Evolutionary conservation across 805 yeast genomes (phyloP).

Genomic region (Diddensiella transvaalensis): DNA sequence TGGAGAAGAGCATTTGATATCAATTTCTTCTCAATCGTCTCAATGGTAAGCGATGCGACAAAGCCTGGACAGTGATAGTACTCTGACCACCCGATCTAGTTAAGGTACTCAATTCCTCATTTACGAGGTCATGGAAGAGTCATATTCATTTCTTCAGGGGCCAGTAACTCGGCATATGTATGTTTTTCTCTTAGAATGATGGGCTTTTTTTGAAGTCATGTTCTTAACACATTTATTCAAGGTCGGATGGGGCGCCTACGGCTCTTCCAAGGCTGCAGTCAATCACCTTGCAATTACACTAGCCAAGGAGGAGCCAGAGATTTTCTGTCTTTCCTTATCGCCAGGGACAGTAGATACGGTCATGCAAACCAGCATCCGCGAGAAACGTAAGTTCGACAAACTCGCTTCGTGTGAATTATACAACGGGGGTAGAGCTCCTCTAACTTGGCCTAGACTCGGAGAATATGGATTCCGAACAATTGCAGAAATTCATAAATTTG

Average conservation of each 20-base stretch:
- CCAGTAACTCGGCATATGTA: conserved; percentile 56
- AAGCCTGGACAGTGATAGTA: too few relatives aligned
- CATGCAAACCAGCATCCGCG: conserved; percentile 83
- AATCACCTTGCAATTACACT: conserved; percentile 69
- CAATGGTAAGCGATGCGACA: conserved; percentile 45
- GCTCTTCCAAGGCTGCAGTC: conserved; percentile 86
- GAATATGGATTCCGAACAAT: conserved; percentile 58
- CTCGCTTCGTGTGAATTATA: not conserved
- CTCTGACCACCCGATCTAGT: too few relatives aligned
- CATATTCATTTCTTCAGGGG: conserved; percentile 88
- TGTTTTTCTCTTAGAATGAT: conserved; percentile 7
- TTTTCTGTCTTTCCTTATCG: conserved; percentile 70
- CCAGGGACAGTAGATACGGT: conserved; percentile 93
- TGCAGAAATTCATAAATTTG: conserved; percentile 61
- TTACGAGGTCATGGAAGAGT: conserved; percentile 58
- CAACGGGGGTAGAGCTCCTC: not conserved
- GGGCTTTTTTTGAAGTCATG: not conserved
- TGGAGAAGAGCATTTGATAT: conserved; percentile 71
- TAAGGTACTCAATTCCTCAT: conserved; percentile 42
- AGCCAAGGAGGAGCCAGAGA: conserved; percentile 60
- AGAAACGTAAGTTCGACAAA: conserved; percentile 39
- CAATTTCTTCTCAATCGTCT: conserved; percentile 73
- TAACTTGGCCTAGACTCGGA: conserved; percentile 37
- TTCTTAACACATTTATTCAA: conserved; percentile 20
- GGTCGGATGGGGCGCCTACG: conserved; percentile 88